Conservation (phyloP, 2,329 filamentous ascomycete genomes). For the Sporothrix pseudoabietina region DNA sequence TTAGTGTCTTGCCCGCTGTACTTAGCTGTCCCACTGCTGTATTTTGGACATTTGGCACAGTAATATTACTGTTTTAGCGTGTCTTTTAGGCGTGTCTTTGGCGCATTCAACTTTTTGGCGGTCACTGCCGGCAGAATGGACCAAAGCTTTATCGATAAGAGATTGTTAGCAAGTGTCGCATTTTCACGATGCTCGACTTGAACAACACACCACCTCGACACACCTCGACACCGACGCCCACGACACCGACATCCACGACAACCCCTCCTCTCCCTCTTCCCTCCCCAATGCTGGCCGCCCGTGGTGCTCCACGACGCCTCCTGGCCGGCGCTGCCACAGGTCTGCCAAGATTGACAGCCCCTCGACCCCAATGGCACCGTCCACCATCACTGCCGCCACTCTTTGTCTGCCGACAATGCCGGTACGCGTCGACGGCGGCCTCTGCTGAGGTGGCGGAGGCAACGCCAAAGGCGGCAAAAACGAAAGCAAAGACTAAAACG, state of each 20-base stretch:
- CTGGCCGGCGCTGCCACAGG: not conserved
- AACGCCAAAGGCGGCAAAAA: not conserved
- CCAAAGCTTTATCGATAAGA: slow-evolving; percentile 10
- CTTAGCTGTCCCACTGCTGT: not conserved
- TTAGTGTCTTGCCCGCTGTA: slow-evolving; percentile 8
- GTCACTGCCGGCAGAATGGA: slow-evolving; percentile 7
- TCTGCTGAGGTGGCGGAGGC: too few relatives aligned
- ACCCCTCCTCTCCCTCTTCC: not conserved
- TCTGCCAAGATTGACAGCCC: not conserved
- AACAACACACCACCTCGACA: not conserved
- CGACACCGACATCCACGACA: not conserved
- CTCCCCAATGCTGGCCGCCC: slow-evolving; percentile 27
- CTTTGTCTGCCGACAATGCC: not conserved
- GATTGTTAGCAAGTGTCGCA: not conserved
- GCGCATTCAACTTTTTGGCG: slow-evolving; percentile 14
- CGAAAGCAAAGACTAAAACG: not conserved
- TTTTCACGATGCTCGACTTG: not conserved
- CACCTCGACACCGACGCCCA: not conserved
- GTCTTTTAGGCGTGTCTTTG: not conserved
- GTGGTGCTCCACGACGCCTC: not conserved
- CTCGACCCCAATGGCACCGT: not conserved
- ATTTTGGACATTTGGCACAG: not conserved
- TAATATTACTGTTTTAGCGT: not conserved
- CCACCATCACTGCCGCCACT: not conserved
- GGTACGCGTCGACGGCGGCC: not conserved